These are phyloP conservation scores for Fusarium liriodendri DNA, from an alignment of 2,329 filamentous ascomycete genomes.

Conservation along the genomic window DNA sequence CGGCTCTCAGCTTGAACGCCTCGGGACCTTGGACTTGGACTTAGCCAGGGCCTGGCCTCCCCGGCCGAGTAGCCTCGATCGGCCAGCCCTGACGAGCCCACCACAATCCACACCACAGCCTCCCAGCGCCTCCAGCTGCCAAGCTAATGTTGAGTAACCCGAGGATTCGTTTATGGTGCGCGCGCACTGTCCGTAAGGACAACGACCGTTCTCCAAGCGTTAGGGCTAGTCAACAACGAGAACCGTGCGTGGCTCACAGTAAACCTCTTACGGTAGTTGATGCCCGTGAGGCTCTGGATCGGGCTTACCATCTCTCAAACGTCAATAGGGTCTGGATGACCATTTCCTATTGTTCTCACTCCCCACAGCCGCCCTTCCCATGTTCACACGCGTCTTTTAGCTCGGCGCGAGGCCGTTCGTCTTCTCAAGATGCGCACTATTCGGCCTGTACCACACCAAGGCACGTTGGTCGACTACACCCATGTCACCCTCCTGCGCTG, in stretches of 20 bases:
- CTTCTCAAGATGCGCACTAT: not conserved
- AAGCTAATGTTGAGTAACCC: not conserved
- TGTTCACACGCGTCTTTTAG: not conserved
- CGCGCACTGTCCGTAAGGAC: not conserved
- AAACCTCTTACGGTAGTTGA: slow-evolving; percentile 11
- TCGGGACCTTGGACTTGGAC: not conserved
- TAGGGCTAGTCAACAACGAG: slow-evolving; percentile 12
- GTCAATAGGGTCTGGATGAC: slow-evolving; percentile 31
- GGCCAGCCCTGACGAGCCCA: not conserved
- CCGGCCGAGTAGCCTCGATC: not conserved
- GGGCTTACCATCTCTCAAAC: slow-evolving; percentile 16
- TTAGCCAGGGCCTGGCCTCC: not conserved
- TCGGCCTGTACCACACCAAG: not conserved
- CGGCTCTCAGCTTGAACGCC: slow-evolving; percentile 1
- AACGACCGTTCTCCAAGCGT: slow-evolving; percentile 6
- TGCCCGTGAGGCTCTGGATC: slow-evolving; percentile 20
- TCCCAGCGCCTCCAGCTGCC: not conserved
- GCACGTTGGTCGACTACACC: slow-evolving; percentile 10
- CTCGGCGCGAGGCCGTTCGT: not conserved
- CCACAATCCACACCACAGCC: slow-evolving; percentile 5
- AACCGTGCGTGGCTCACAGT: slow-evolving; percentile 18
- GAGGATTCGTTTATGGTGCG: not conserved
- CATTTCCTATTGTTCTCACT: slow-evolving; percentile 15
- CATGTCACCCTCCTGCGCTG: slow-evolving; percentile 7
- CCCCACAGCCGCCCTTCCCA: slow-evolving; percentile 6